These are phyloP conservation scores for Camptophora hylomeconis DNA, from an alignment of 2,329 filamentous ascomycete genomes.

Conservation along the genomic window DNA sequence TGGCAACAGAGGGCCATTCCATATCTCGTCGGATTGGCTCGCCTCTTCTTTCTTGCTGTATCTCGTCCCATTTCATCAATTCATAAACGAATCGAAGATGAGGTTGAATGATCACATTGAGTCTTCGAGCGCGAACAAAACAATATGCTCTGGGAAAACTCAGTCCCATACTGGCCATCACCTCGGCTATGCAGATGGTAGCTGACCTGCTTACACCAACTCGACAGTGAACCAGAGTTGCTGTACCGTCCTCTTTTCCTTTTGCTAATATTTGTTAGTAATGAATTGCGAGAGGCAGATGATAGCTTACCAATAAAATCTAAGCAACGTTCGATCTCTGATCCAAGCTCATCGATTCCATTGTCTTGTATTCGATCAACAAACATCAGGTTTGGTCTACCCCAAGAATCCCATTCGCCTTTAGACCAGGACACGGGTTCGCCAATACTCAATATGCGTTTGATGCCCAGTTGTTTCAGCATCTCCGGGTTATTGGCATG, in stretches of 20 bases:
- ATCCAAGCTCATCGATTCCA: constrained; percentile 79
- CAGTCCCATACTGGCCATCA: constrained; percentile 70
- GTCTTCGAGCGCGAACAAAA: constrained; percentile 77
- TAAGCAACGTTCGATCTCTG: constrained; percentile 74
- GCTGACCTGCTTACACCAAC: constrained; percentile 92
- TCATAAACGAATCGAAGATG: constrained; percentile 93
- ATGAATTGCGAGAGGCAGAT: not conserved
- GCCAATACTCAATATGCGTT: constrained; percentile 79
- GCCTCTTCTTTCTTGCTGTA: constrained; percentile 30
- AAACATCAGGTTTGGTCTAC: constrained; percentile 61
- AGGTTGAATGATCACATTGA: constrained; percentile 97
- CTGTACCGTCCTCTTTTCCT: constrained; percentile 61
- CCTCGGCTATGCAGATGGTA: constrained; percentile 97
- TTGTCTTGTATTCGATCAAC: constrained; percentile 90
- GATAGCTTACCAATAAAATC: constrained; percentile 71
- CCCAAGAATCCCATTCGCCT: constrained; percentile 59
- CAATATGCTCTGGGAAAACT: constrained; percentile 92
- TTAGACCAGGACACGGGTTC: constrained; percentile 74
- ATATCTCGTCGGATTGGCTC: constrained; percentile 56
- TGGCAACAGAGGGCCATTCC: constrained; percentile 78
- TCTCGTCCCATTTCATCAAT: constrained; percentile 88
- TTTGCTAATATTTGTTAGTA: constrained; percentile 45
- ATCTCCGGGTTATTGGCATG: constrained; percentile 91
- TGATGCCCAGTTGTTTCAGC: constrained; percentile 66
- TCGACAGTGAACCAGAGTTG: constrained; percentile 89